Base-by-base conservation (phyloP, 2,329 filamentous ascomycete genomes). In the Cladosporium sp. region DNA sequence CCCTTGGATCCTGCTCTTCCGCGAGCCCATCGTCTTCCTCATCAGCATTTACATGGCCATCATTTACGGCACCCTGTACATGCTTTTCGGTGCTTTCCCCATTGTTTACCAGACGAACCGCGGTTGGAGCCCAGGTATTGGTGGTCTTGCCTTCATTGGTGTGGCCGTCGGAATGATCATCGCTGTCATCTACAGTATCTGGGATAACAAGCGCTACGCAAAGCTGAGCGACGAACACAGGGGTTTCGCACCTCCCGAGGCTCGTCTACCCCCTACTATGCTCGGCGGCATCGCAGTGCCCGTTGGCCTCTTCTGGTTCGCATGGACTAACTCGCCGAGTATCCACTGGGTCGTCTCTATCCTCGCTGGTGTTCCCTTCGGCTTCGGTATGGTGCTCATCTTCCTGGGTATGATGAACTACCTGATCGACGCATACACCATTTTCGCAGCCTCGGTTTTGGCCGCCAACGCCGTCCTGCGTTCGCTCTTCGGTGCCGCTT, bases 391-490 rank as follows among this genome's bases (percentile, higher is more conserved):
- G 72, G 86, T 90, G 1, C 76, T 89, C 34, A 86, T 91, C 41
- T 92, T 91, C 80, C 77, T 91, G n/a, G 82, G 82, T 5, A 78
- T 88, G 55, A 83, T 87, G 74, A 89, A 87, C 77, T 91, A 91
- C 77, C 82, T 91, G 14, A 86, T 91, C 68, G 90, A 91, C 72
- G 80, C 87, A 6, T 88, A 92, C 76, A 88, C 89, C 61, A 90
- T 93, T 71, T 94, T 89, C 69, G 91, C 92, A 0, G 91, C 91
- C 0, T 91, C 88, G 0, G 90, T 89, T 0, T 81, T 93, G 10
- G 91, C 91, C 2, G 90, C 90, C 58, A 92, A 93, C 78, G 91
- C 91, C 0, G 90, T 96, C 74, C 80, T 96, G 44, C 88, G 92
- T 71, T 93, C 90, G 0, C 81, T 93, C 10, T 90, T 89, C 68